Conservation (phyloP, 306 rosid genomes). For the Medicago ruthenica region DNA sequence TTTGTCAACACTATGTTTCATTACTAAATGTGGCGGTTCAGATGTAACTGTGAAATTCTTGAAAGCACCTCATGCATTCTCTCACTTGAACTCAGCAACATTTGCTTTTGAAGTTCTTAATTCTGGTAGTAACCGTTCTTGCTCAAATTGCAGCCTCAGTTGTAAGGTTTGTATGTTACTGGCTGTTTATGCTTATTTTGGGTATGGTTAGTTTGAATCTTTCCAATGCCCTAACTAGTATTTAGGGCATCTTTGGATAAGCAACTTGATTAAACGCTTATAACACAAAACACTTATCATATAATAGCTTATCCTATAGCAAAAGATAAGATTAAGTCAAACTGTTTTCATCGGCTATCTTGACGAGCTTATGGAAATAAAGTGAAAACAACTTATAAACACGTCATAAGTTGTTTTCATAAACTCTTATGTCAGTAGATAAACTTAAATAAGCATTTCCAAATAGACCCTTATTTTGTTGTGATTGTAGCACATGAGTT, state of each 20-base stretch:
- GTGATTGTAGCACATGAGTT: not conserved
- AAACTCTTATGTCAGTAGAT: not conserved
- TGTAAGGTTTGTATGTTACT: constrained; percentile 66
- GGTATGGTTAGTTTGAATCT: not conserved
- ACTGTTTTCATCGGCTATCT: not conserved
- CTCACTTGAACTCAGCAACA: constrained; percentile 73
- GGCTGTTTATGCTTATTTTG: constrained; percentile 13
- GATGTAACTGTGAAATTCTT: constrained; percentile 67
- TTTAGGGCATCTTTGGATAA: not conserved
- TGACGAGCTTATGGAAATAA: not conserved
- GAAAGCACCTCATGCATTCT: constrained; percentile 77
- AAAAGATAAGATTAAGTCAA: not conserved
- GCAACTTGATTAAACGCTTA: not conserved
- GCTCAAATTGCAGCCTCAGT: constrained; percentile 67
- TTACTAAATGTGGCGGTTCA: constrained; percentile 53
- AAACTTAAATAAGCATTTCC: too few relatives aligned
- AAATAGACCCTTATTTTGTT: not conserved
- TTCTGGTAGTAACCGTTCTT: constrained; percentile 40
- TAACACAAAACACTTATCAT: too few relatives aligned
- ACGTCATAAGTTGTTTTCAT: not conserved
- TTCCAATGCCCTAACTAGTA: not conserved
- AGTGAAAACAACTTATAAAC: not conserved
- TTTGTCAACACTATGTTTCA: constrained; percentile 50
- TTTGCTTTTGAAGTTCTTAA: constrained; percentile 68
- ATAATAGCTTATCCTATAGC: not conserved